Evolutionary conservation across 2,329 filamentous ascomycete genomes (phyloP).

Genomic region (Pseudocercospora vitis): DNA sequence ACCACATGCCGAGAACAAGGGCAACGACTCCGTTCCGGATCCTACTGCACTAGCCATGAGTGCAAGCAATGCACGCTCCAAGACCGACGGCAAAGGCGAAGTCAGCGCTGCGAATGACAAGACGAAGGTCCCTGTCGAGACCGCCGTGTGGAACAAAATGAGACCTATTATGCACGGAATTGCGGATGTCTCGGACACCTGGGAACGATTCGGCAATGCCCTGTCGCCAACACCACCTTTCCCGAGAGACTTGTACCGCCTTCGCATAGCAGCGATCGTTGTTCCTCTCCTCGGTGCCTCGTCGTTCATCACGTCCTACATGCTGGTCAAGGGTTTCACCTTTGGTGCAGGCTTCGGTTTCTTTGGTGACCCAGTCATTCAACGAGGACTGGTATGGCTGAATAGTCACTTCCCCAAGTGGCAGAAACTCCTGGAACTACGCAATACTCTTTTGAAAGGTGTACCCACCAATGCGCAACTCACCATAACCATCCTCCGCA

Average conservation of each 20-base stretch:
- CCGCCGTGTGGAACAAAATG: conserved; percentile 74
- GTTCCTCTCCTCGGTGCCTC: conserved; percentile 47
- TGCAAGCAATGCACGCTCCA: conserved; percentile 56
- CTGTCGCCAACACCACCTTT: conserved; percentile 53
- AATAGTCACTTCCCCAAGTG: conserved; percentile 67
- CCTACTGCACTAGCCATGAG: conserved; percentile 57
- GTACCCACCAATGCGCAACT: conserved; percentile 86
- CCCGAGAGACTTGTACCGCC: conserved; percentile 44
- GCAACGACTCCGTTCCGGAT: conserved; percentile 60
- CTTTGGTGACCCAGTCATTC: conserved; percentile 75
- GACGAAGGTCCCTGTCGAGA: conserved; percentile 75
- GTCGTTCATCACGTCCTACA: conserved; percentile 50
- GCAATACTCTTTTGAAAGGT: conserved; percentile 75
- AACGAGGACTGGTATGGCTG: conserved; percentile 58
- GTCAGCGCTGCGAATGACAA: conserved; percentile 61
- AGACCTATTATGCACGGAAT: conserved; percentile 69
- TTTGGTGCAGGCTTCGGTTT: conserved; percentile 72
- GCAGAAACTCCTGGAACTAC: conserved; percentile 71
- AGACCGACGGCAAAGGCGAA: conserved; percentile 52
- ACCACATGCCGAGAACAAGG: conserved; percentile 44
- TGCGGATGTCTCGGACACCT: conserved; percentile 60
- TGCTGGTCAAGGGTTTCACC: conserved; percentile 61
- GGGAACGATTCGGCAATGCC: conserved; percentile 63
- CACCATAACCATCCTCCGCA: conserved; percentile 74
- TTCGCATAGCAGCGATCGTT: conserved; percentile 49